phyloP scores from a whole-genome alignment of 139 green algal genomes.

The Tetraselmis striata region DNA sequence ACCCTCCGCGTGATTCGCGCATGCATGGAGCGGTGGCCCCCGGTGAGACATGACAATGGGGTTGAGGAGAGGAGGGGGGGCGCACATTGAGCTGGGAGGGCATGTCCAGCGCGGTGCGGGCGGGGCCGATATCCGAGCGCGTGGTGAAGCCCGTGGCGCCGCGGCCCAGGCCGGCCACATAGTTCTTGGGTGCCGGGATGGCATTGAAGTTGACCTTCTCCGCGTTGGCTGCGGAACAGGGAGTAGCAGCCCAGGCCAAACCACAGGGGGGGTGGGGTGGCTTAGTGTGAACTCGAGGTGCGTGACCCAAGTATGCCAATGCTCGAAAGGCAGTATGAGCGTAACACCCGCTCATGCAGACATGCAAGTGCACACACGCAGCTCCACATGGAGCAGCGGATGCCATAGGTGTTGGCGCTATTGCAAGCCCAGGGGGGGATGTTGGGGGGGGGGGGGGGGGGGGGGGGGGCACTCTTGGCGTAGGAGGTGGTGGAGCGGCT shows the following conservation, averaged over 20 bases:
- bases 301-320: no score
- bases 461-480: neutral
- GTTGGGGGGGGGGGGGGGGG: neutral
- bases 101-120: conserved; percentile 33
- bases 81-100: conserved; percentile 2
- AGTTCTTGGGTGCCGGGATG: conserved; percentile 68
- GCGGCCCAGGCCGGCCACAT: conserved; percentile 90
- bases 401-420: no score
- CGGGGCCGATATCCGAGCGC: conserved; percentile 91
- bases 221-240: neutral
- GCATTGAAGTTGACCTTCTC: conserved; percentile 73
- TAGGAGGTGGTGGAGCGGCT: neutral
- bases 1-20: neutral
- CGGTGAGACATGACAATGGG: no score
- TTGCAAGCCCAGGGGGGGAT: neutral
- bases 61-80: neutral
- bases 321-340: no score
- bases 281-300: no score
- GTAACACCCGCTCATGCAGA: no score
- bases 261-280: no score
- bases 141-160: conserved; percentile 97
- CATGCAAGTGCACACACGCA: no score
- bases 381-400: no score
- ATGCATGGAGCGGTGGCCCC: no score
- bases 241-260: no score